These are phyloP conservation scores for Theobroma grandiflorum DNA, from an alignment of 441 rosid genomes.

Conservation along the genomic window DNA sequence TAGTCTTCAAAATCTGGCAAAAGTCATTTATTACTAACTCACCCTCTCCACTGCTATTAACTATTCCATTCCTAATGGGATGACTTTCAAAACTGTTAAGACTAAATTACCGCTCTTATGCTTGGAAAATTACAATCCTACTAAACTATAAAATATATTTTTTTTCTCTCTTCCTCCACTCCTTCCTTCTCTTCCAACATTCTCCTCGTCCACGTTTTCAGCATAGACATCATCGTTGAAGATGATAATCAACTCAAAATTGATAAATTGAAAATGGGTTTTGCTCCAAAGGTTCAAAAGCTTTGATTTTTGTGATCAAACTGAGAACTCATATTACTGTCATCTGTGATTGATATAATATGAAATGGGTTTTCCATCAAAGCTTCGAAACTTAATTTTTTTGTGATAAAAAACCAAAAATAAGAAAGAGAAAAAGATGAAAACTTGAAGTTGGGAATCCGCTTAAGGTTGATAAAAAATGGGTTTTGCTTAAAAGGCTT, in stretches of 20 bases:
- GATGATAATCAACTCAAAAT: slow-evolving; percentile 26
- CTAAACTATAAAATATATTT: too few species aligned
- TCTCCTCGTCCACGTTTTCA: slow-evolving; percentile 21
- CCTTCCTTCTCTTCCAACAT: too few species aligned
- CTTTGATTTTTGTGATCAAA: slow-evolving; percentile 27
- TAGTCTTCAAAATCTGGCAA: too few species aligned
- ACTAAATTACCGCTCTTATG: too few species aligned
- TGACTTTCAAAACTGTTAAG: too few species aligned
- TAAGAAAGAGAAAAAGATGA: neutral
- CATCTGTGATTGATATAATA: slow-evolving; percentile 11
- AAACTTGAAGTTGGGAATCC: neutral
- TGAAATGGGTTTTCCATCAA: neutral
- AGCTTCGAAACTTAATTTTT: neutral
- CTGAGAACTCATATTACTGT: slow-evolving; percentile 23
- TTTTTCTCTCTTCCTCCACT: too few species aligned
- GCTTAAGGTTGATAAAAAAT: neutral
- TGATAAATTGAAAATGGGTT: slow-evolving; percentile 25
- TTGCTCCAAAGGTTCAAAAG: slow-evolving; percentile 20
- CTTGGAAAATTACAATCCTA: too few species aligned
- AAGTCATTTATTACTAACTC: too few species aligned
- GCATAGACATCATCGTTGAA: slow-evolving; percentile 63
- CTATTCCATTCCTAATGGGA: too few species aligned
- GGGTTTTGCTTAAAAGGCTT: slow-evolving; percentile 15
- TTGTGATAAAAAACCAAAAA: neutral
- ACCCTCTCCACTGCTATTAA: too few species aligned